A percentile compares a stretch with the other conserved stretches of the same genome.
These are phyloP conservation scores for Cucurbita maxima DNA, from an alignment of 306 rosid species.

Conservation along the genomic window DNA sequence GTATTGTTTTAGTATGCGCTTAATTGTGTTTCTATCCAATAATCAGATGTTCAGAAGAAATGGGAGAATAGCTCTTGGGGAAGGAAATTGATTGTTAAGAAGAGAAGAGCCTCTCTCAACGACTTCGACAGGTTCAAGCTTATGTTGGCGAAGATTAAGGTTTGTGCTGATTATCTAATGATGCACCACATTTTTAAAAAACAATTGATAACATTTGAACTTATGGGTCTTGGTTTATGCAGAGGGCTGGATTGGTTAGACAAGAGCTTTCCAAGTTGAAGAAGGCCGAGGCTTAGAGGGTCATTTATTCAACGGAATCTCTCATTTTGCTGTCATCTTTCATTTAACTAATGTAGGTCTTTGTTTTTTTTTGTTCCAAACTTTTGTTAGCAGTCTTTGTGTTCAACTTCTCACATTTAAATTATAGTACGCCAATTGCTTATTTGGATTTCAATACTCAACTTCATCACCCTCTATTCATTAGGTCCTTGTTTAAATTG, in stretches of 20 bases:
- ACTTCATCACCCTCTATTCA: background rate
- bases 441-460: background rate
- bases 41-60: slow-evolving; percentile 85
- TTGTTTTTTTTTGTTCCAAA: background rate
- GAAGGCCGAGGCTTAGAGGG: slow-evolving; percentile 38
- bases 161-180: background rate
- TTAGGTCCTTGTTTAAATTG: background rate
- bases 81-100: slow-evolving; percentile 68
- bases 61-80: slow-evolving; percentile 99
- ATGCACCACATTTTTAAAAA: background rate
- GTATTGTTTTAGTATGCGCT: background rate
- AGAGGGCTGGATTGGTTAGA: slow-evolving; percentile 74
- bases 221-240: slow-evolving; percentile 12
- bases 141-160: slow-evolving; percentile 95
- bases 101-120: slow-evolving; percentile 60
- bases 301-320: background rate
- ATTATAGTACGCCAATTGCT: background rate
- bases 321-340: background rate
- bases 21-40: background rate
- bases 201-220: background rate
- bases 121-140: slow-evolving; percentile 93
- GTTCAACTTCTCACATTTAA: background rate
- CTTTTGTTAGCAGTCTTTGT: background rate
- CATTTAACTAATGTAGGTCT: background rate
- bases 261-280: slow-evolving; percentile 74